A percentile compares a stretch with the other conserved stretches of the same genome.
Conservation (phyloP, 805 yeast species). For the Ogataea pilisensis region DNA sequence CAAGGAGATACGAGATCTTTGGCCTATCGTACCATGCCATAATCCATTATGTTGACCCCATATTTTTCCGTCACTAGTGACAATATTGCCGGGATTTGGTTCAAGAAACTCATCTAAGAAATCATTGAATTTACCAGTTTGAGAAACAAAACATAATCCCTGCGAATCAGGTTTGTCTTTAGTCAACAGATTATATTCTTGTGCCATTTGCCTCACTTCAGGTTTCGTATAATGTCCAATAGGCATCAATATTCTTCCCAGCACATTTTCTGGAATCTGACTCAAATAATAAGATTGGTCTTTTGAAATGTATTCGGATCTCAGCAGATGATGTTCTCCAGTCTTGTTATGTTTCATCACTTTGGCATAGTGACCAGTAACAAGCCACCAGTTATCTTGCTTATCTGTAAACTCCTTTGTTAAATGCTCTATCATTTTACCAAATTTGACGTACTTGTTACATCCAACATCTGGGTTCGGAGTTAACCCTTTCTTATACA, state of each 20-base stretch:
- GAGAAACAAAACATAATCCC: slow-evolving; percentile 88
- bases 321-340: slow-evolving; percentile 42
- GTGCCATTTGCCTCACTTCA: slow-evolving; percentile 66
- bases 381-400: slow-evolving; percentile 66
- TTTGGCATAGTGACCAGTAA: slow-evolving; percentile 80
- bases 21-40: slow-evolving; percentile 97
- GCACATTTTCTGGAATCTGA: slow-evolving; percentile 45
- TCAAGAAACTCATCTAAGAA: slow-evolving; percentile 73
- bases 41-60: slow-evolving; percentile 86
- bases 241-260: slow-evolving; percentile 64
- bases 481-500: slow-evolving; percentile 68
- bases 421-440: slow-evolving; percentile 60
- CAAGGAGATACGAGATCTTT: slow-evolving; percentile 71
- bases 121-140: slow-evolving; percentile 56
- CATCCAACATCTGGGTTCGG: slow-evolving; percentile 96
- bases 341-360: slow-evolving; percentile 35
- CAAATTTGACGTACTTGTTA: slow-evolving; percentile 83
- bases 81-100: slow-evolving; percentile 71
- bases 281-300: slow-evolving; percentile 93
- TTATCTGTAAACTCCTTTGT: slow-evolving; percentile 8
- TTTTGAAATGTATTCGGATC: slow-evolving; percentile 57
- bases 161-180: slow-evolving; percentile 89
- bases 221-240: slow-evolving; percentile 76
- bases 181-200: slow-evolving; percentile 46
- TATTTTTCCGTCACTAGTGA: slow-evolving; percentile 66